Evolutionary conservation across 2,329 filamentous ascomycete species (phyloP).

Genomic region (Neurospora sp.): DNA sequence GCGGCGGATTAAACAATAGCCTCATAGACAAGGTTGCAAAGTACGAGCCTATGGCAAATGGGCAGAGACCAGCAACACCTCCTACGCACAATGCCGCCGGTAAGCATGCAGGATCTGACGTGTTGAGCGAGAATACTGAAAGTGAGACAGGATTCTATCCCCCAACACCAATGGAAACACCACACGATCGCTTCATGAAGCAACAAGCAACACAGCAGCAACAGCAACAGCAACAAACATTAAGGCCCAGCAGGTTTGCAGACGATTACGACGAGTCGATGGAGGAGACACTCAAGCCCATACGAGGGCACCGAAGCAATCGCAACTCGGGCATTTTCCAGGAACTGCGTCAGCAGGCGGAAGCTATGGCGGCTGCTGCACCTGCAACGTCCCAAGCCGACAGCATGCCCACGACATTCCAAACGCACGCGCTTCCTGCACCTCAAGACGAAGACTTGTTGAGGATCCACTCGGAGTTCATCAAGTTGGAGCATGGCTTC

Average conservation of each 20-base stretch:
- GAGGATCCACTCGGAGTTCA: conserved; percentile 24
- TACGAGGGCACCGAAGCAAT: conserved; percentile 27
- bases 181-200: conserved; percentile 38
- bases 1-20: conserved; percentile 31
- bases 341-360: conserved; percentile 46
- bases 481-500: conserved; percentile 24
- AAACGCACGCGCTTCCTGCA: conserved; percentile 44
- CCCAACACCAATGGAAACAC: conserved; percentile 57
- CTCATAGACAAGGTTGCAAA: conserved; percentile 51
- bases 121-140: background rate
- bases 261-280: conserved; percentile 56
- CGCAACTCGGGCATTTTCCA: conserved; percentile 45
- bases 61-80: conserved; percentile 50
- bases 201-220: conserved; percentile 19
- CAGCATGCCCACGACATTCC: conserved; percentile 29
- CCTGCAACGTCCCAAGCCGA: conserved; percentile 22
- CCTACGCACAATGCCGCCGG: conserved; percentile 48
- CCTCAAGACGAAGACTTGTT: conserved; percentile 43
- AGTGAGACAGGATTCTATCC: conserved; percentile 48
- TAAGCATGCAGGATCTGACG: conserved; percentile 31
- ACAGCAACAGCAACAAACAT: conserved; percentile 4
- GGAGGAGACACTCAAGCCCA: conserved; percentile 55
- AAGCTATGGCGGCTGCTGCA: conserved; percentile 43
- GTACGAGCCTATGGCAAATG: conserved; percentile 40
- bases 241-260: conserved; percentile 40